phyloP scores from a whole-genome alignment of 192 early-diverging fungal genomes.

The Entomortierella beljakovae region DNA sequence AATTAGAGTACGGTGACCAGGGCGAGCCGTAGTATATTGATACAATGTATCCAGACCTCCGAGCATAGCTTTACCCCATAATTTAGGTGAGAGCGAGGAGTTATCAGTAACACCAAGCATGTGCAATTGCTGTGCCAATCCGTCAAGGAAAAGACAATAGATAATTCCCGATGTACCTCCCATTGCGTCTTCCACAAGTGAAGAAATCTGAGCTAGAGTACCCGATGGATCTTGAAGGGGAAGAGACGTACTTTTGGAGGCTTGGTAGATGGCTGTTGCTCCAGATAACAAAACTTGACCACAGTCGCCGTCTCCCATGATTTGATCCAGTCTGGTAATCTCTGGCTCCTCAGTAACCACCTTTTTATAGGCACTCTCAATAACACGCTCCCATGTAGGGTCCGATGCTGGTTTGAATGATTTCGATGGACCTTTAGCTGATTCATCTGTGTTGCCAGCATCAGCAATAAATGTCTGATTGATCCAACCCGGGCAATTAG shows the following conservation, averaged over 20 bases:
- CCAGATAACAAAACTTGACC: slow-evolving; percentile 77
- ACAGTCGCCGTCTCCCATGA: slow-evolving; percentile 90
- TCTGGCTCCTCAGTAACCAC: slow-evolving; percentile 64
- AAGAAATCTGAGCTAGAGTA: slow-evolving; percentile 69
- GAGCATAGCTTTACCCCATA: slow-evolving; percentile 65
- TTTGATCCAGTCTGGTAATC: slow-evolving; percentile 76
- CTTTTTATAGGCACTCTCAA: slow-evolving; percentile 56
- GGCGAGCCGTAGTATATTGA: slow-evolving; percentile 76
- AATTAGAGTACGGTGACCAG: slow-evolving; percentile 80
- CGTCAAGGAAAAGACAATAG: slow-evolving; percentile 82
- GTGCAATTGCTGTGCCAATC: slow-evolving; percentile 64
- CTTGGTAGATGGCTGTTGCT: slow-evolving; percentile 68
- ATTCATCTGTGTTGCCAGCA: slow-evolving; percentile 61
- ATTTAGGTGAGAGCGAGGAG: slow-evolving; percentile 24
- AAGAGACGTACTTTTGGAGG: slow-evolving; percentile 46
- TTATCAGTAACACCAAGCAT: slow-evolving; percentile 24
- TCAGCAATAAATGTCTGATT: slow-evolving; percentile 56
- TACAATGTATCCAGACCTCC: slow-evolving; percentile 69
- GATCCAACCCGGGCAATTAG: slow-evolving; percentile 73
- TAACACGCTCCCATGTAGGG: slow-evolving; percentile 60
- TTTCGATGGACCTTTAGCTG: slow-evolving; percentile 13
- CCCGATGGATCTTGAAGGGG: slow-evolving; percentile 62
- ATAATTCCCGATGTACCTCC: slow-evolving; percentile 84
- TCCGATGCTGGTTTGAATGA: slow-evolving; percentile 53
- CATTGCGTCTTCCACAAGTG: slow-evolving; percentile 78